Evolutionary conservation across 78 protist genomes (phyloP).

Genomic region (Andalucia godoyi): DNA sequence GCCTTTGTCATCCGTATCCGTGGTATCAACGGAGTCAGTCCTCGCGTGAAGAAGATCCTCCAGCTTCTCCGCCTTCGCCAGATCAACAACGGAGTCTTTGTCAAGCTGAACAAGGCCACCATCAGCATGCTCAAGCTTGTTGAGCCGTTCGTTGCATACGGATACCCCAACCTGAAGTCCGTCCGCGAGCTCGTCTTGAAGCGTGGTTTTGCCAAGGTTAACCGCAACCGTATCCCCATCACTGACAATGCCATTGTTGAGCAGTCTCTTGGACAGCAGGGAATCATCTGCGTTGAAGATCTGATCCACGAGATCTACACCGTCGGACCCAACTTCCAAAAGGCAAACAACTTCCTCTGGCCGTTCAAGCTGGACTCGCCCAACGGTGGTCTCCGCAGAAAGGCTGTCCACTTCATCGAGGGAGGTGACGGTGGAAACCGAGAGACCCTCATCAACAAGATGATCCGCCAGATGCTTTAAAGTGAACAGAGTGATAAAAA

Average conservation of each 20-base stretch:
- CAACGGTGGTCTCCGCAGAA: conserved; percentile 77
- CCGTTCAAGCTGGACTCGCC: conserved; percentile 97
- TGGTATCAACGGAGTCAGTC: conserved; percentile 92
- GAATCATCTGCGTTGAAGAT: conserved; percentile 95
- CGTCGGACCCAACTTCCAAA: conserved; percentile 88
- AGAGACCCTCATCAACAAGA: conserved; percentile 75
- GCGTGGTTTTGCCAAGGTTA: conserved; percentile 93
- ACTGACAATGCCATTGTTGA: conserved; percentile 80
- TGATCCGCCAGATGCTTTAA: conserved; percentile 68
- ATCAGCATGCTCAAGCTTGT: conserved; percentile 89
- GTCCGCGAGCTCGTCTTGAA: conserved; percentile 94
- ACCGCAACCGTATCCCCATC: conserved; percentile 86
- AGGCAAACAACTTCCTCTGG: conserved; percentile 92
- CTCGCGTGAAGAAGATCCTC: conserved; percentile 90
- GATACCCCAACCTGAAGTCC: conserved; percentile 91
- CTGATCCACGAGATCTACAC: conserved; percentile 98
- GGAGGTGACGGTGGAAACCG: conserved; percentile 99
- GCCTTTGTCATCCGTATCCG: conserved; percentile 96
- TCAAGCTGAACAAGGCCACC: conserved; percentile 94
- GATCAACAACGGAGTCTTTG: conserved; percentile 96
- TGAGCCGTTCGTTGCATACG: conserved; percentile 97
- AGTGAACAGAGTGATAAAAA: no score
- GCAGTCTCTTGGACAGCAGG: conserved; percentile 64
- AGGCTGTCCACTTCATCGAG: conserved; percentile 87
- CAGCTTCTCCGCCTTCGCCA: conserved; percentile 96